phyloP scores from a whole-genome alignment of 805 yeast genomes.

The Limtongia smithiae region DNA sequence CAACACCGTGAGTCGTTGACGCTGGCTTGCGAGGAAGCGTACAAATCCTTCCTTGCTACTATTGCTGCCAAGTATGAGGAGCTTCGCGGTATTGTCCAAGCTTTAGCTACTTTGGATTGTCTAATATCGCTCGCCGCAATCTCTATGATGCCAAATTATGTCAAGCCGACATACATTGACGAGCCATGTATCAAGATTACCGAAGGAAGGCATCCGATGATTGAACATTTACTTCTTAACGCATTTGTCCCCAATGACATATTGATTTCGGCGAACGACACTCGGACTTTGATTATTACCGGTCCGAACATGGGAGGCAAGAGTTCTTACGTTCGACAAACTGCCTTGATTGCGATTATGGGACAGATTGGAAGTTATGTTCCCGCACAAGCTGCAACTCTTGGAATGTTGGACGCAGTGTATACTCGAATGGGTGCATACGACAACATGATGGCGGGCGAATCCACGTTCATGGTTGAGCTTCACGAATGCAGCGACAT shows the following conservation, averaged over 20 bases:
- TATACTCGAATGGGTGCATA: conserved; percentile 74
- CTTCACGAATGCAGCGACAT: conserved; percentile 63
- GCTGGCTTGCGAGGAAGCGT: conserved; percentile 48
- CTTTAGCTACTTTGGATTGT: conserved; percentile 61
- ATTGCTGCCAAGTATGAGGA: conserved; percentile 42
- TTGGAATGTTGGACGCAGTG: conserved; percentile 65
- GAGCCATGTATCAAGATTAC: conserved; percentile 48
- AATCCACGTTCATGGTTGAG: conserved; percentile 81
- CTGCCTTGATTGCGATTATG: conserved; percentile 67
- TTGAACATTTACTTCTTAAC: conserved; percentile 47
- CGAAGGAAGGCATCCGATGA: conserved; percentile 64
- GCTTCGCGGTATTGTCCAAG: conserved; percentile 45
- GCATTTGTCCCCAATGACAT: conserved; percentile 67
- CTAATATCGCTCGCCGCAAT: conserved; percentile 62
- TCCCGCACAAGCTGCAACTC: conserved; percentile 58
- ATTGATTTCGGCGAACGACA: conserved; percentile 44
- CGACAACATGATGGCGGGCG: conserved; percentile 69
- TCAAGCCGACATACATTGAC: conserved; percentile 50
- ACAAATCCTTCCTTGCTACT: conserved; percentile 39
- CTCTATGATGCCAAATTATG: conserved; percentile 47
- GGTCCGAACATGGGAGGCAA: conserved; percentile 84
- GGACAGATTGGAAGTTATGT: conserved; percentile 74
- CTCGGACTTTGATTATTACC: conserved; percentile 62
- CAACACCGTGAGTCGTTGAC: conserved; percentile 57
- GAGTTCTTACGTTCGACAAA: conserved; percentile 68